Base-by-base conservation (phyloP, 805 yeast species). In the Candida krabiensis region DNA sequence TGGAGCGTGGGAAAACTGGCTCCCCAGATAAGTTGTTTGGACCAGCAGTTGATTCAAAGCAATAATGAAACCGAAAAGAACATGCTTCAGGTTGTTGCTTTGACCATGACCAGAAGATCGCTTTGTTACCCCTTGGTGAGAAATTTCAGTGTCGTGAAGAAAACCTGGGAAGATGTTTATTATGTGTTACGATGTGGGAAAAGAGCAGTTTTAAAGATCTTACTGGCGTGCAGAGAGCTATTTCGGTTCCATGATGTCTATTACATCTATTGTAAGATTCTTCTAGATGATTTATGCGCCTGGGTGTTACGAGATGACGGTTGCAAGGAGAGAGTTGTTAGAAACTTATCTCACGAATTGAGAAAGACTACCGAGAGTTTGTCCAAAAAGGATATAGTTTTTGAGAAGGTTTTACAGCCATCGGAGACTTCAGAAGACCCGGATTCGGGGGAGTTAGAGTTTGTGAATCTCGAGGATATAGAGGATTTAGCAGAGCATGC, bases 1-100 rank as follows among this genome's bases (percentile, higher is more conserved):
- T 93, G 99, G 99, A 81, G 91, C 0, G 74, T 93, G 4, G 99
- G 99, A 1, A 89, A 84, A 49, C 52, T 93, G 16, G 66, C 80
- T 0, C 96, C 98, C 1, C 93, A 87, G 52, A 61, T 91, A 26
- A 59, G 89, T 6, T 79, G 72, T 47, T 63, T 93, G 22, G 98
- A 89, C 57, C 64, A 76, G 12, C 78, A 73, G 47, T 47, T 84
- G 19, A 56, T 73, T 12, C 59, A 55, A 40, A 53, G 64, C 9
- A 58, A 58, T 19, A 63, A 64, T 35, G 28, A 43, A 16, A 56
- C 63, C 7, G 67, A 60, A 37, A 52, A 33, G 3, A 52, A 49
- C 40, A 53, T 75, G 21, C 67, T 91, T 25, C 67, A 66, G 34
- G 77, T 80, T 0, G 54, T 81, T 0, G 69, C 84, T 6, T 54